Evolutionary conservation across 495 filamentous ascomycete genomes (phyloP).

Genomic region (Letharia columbiana): DNA sequence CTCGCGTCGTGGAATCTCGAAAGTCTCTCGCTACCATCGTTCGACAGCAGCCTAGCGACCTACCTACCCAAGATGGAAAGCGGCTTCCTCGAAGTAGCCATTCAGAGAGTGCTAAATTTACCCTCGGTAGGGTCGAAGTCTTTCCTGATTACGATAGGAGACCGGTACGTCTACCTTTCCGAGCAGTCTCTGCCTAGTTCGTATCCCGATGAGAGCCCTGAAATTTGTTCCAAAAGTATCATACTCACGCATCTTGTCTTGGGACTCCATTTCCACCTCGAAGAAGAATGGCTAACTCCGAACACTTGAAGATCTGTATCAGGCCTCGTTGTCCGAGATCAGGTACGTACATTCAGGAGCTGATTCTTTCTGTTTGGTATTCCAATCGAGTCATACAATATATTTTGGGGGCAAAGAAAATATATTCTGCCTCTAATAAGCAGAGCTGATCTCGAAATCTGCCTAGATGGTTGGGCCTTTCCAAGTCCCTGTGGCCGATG

Average conservation of each 20-base stretch:
- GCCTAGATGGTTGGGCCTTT: constrained; percentile 97
- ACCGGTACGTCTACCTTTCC: constrained; percentile 32
- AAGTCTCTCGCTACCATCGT: constrained; percentile 58
- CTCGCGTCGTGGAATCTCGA: constrained; percentile 66
- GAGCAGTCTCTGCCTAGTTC: too few relatives aligned
- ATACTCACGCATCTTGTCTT: too few relatives aligned
- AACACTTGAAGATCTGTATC: constrained; percentile 37
- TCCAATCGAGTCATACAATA: neutral
- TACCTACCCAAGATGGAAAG: constrained; percentile 56
- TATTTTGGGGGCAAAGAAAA: too few relatives aligned
- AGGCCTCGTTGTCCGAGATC: neutral
- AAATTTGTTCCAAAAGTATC: too few relatives aligned
- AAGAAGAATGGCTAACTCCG: too few relatives aligned
- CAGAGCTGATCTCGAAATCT: constrained; percentile 24
- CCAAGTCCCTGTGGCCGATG: constrained; percentile 93
- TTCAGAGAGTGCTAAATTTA: constrained; percentile 70
- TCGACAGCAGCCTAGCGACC: constrained; percentile 57
- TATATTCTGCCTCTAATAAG: neutral
- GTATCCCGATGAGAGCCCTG: too few relatives aligned
- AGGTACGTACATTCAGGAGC: neutral
- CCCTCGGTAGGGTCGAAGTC: constrained; percentile 91
- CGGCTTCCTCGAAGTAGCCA: constrained; percentile 63
- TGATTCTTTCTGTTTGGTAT: neutral
- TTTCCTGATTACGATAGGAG: constrained; percentile 94
- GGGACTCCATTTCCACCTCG: too few relatives aligned